These are phyloP conservation scores for Aaosphaeria pasadenensis DNA, from an alignment of 2,329 filamentous ascomycete species.

Conservation along the genomic window DNA sequence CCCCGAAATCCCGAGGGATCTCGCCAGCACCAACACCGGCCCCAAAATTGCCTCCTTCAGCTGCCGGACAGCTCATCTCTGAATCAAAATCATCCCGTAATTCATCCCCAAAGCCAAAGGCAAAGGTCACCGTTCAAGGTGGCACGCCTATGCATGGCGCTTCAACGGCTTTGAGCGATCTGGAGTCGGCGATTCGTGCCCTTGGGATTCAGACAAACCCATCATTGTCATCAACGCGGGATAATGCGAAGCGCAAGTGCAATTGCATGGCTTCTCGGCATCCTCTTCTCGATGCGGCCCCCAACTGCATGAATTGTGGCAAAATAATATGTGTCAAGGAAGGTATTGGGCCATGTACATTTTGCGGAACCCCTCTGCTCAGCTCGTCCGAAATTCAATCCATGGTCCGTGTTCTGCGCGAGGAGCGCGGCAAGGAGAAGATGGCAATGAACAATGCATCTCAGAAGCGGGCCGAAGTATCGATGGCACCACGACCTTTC, in stretches of 20 bases:
- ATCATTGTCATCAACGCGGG: constrained; percentile 53
- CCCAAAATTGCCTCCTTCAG: constrained; percentile 61
- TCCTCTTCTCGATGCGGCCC: constrained; percentile 83
- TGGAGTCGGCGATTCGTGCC: constrained; percentile 76
- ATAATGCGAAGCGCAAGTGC: constrained; percentile 64
- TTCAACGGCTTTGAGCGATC: constrained; percentile 66
- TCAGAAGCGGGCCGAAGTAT: constrained; percentile 65
- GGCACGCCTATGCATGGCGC: constrained; percentile 80
- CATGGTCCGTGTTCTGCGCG: constrained; percentile 79
- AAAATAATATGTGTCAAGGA: constrained; percentile 96
- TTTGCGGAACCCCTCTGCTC: constrained; percentile 74
- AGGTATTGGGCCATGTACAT: constrained; percentile 90
- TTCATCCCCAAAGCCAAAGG: constrained; percentile 51
- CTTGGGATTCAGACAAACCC: constrained; percentile 94
- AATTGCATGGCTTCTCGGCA: constrained; percentile 87
- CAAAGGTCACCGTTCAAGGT: constrained; percentile 71
- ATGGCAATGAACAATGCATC: constrained; percentile 76
- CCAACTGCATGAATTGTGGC: constrained; percentile 88
- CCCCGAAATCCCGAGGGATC: constrained; percentile 33
- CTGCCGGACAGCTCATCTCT: constrained; percentile 76
- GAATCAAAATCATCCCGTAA: constrained; percentile 61
- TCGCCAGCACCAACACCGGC: constrained; percentile 46
- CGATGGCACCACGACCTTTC: constrained; percentile 60
- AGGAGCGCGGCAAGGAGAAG: constrained; percentile 82
- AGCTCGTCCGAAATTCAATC: constrained; percentile 70